Evolutionary conservation across 176 grass and related monocot genomes (phyloP), one percentile per base, ranked within the genome.

Genomic region (Musa beccarii): DNA sequence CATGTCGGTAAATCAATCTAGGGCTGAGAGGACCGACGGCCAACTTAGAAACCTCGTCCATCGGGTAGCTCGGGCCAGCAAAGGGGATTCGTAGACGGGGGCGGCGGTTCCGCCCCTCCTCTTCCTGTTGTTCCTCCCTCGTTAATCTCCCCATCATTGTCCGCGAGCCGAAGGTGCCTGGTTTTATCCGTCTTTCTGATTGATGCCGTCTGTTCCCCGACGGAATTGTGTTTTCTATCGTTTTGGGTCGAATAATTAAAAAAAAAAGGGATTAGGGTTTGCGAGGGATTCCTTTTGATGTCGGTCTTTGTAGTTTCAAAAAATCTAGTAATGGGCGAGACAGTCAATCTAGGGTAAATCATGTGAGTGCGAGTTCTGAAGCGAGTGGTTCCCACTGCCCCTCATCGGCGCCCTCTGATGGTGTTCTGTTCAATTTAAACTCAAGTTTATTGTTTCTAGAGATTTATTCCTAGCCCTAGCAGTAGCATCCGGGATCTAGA

Each of bases 1-100:
- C 93, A 97, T 97, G 93, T 93, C 93, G 77, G 15, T 79, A 52
- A 69, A 79, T 56, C 64, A 79, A 79, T 57, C 77, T 43, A 79
- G 64, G 84, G 84, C 66, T 54, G 81, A 83, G 84, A 89, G 81
- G 80, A 83, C 79, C 82, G 87, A 87, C 80, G 89, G 80, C 72
- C 63, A 86, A 77, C 72, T 19, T 28, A 89, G 87, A 82, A 90
- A 85, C 90, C 82, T 87, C 85, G 73, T 43, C 70, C 85, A 84
- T 86, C 85, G 72, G 84, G 75, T 72, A 79, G 78, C 93, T 87
- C 89, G 71, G 87, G 81, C 75, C 81, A 90, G 64, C 83, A 81
- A 73, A 83, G 85, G 81, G 87, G 87, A 73, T 78, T 81, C 76
- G 69, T 83, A 52, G 83, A 87, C 77, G 83, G 86, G 85, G 84